Evolutionary conservation across 2,329 filamentous ascomycete species (phyloP), one percentile per base, ranked within the genome.

Genomic region (Xylariaceae sp.): DNA sequence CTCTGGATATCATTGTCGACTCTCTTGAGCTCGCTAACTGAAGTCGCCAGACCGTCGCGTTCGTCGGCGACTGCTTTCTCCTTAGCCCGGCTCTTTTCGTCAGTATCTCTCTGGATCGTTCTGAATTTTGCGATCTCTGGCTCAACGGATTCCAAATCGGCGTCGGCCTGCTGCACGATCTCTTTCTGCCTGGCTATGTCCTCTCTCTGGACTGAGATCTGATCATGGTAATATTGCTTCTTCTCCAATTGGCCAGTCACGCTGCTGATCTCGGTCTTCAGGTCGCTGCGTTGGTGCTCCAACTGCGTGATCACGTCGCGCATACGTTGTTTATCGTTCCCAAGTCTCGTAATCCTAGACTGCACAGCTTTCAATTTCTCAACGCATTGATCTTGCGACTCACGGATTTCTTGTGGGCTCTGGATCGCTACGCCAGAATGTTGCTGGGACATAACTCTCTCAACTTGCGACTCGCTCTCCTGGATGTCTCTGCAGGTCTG

Each of bases 321-420:
- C 40, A 80, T 75, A 30, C 85, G 80, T 51, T 95, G 87, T 51
- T 79, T 82, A 26, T 93, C 87, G 11, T 66, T 68, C 1, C 74
- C 78, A 24, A 94, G 65, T 53, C 85, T 86, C 6, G 75, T 65
- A 11, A 91, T 73, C 33, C 72, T 76, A 32, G 71, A 71, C 57
- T 87, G 89, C 19, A 81, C 66, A 17, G 67, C 66, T 41, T 83
- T 79, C 50, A 81, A 74, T 57, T 87, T 80, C 45, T 89, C 87
- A 16, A 76, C 77, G 42, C 83, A 74, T 15, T 69, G 66, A 36
- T 80, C 79, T 47, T 89, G 79, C 36, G 89, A 79, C 39, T 87
- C 82, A 53, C 93, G 86, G 39, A 97, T 89, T 51, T 93, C 87
- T 40, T 95, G 87, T 6, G 89, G 76, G 22, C 86, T 87, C 47